A percentile compares a stretch with the other conserved stretches of the same genome.
These are phyloP conservation scores for Sporobolomyces phaffii DNA, from an alignment of 768 basidiomycete species.

Conservation along the genomic window DNA sequence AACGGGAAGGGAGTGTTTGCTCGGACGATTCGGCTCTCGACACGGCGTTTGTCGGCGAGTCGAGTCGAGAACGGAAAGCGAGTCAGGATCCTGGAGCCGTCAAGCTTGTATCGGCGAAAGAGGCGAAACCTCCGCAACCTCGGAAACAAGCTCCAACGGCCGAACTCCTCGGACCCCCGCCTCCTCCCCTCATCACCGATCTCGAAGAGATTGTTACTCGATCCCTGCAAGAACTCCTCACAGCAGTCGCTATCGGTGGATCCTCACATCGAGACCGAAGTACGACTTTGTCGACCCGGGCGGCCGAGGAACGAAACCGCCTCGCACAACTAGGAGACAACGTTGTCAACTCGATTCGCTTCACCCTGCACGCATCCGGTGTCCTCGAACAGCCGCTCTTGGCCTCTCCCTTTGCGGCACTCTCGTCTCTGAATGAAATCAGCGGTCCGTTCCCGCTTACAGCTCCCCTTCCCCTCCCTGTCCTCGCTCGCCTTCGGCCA, in stretches of 20 bases:
- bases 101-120: not conserved
- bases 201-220: constrained; percentile 24
- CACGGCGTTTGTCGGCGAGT: constrained; percentile 6
- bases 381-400: constrained; percentile 18
- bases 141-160: constrained; percentile 9
- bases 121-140: not conserved
- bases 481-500: constrained; percentile 42
- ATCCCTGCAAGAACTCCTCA: constrained; percentile 19
- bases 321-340: constrained; percentile 22
- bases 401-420: not conserved
- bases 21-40: constrained; percentile 75
- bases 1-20: constrained; percentile 53
- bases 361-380: constrained; percentile 28
- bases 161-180: constrained; percentile 26
- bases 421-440: constrained; percentile 19
- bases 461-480: constrained; percentile 12
- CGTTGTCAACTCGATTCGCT: constrained; percentile 28
- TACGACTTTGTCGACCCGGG: not conserved
- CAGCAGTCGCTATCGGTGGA: not conserved
- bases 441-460: not conserved
- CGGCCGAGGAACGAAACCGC: constrained; percentile 9
- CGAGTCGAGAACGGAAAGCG: not conserved
- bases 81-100: not conserved
- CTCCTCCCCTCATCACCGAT: constrained; percentile 30
- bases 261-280: not conserved